Conservation (phyloP, 768 basidiomycete species). For the Paxillus rubicundulus region DNA sequence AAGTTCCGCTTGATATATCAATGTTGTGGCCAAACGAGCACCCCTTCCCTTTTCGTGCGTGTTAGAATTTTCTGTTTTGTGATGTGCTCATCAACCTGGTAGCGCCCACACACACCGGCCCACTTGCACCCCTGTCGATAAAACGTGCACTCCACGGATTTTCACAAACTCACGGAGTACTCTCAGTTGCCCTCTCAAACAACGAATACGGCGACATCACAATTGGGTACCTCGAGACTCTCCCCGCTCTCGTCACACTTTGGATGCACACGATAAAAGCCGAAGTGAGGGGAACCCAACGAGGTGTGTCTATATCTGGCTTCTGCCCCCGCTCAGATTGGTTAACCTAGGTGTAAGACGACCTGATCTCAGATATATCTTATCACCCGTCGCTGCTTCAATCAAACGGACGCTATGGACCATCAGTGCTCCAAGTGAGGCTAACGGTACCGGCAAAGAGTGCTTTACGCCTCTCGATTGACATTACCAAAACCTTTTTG, state of each 20-base stretch:
- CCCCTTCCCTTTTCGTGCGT: constrained; percentile 59
- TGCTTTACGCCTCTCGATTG: constrained; percentile 64
- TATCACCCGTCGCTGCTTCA: constrained; percentile 47
- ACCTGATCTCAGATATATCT: constrained; percentile 59
- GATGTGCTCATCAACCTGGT: neutral
- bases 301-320: constrained; percentile 37
- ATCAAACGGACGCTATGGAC: constrained; percentile 15
- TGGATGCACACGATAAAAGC: constrained; percentile 77
- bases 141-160: constrained; percentile 71
- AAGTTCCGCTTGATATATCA: constrained; percentile 49
- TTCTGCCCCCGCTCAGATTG: neutral
- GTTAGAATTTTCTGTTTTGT: neutral
- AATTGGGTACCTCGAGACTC: constrained; percentile 76
- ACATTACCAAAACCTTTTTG: constrained; percentile 80
- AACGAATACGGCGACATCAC: constrained; percentile 43
- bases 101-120: constrained; percentile 39
- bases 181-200: constrained; percentile 68
- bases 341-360: constrained; percentile 39
- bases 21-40: constrained; percentile 53
- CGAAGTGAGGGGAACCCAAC: constrained; percentile 42
- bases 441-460: constrained; percentile 68
- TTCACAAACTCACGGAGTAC: constrained; percentile 72
- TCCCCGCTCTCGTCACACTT: constrained; percentile 91
- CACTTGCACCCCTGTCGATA: constrained; percentile 53
- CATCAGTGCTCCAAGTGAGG: constrained; percentile 72